These are phyloP conservation scores for Starmerella floris DNA, from an alignment of 805 yeast genomes.

Conservation along the genomic window DNA sequence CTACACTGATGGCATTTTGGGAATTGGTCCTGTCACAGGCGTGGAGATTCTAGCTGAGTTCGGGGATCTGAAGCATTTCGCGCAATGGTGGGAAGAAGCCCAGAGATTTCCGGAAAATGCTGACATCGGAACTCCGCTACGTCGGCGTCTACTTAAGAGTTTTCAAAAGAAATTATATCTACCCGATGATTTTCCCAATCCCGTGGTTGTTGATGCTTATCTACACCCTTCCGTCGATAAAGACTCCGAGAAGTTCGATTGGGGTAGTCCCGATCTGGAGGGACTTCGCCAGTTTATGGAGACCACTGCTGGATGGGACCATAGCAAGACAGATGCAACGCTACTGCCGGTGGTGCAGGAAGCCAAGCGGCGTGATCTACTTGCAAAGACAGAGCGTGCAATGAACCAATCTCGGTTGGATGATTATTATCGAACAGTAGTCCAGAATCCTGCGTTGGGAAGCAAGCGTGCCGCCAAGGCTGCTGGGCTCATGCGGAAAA, in stretches of 20 bases:
- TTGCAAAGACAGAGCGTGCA: constrained; percentile 9
- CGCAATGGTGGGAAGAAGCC: constrained; percentile 44
- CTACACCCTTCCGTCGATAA: constrained; percentile 68
- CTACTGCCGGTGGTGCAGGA: constrained; percentile 74
- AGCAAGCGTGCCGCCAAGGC: constrained; percentile 24
- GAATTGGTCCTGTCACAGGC: constrained; percentile 88
- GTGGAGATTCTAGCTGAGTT: constrained; percentile 85
- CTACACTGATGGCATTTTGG: constrained; percentile 83
- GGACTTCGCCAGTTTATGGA: constrained; percentile 56
- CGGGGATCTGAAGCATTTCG: constrained; percentile 34
- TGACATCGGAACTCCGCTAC: constrained; percentile 30
- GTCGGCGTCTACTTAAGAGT: constrained; percentile 41
- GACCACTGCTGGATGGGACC: constrained; percentile 67
- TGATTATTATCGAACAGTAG: constrained; percentile 20
- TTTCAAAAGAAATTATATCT: constrained; percentile 47
- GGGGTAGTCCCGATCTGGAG: constrained; percentile 87
- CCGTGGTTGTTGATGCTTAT: constrained; percentile 59
- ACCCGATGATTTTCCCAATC: constrained; percentile 57
- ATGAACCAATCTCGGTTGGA: constrained; percentile 19
- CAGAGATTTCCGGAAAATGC: constrained; percentile 28
- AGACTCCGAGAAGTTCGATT: constrained; percentile 61
- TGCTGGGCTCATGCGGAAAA: constrained; percentile 6
- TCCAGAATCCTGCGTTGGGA: constrained; percentile 19
- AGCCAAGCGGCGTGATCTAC: constrained; percentile 37
- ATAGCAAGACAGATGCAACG: constrained; percentile 63